A percentile compares a stretch with the other conserved stretches of the same genome.
These are phyloP conservation scores for Xylaria arbuscula DNA, from an alignment of 2,329 filamentous ascomycete genomes.

Conservation along the genomic window DNA sequence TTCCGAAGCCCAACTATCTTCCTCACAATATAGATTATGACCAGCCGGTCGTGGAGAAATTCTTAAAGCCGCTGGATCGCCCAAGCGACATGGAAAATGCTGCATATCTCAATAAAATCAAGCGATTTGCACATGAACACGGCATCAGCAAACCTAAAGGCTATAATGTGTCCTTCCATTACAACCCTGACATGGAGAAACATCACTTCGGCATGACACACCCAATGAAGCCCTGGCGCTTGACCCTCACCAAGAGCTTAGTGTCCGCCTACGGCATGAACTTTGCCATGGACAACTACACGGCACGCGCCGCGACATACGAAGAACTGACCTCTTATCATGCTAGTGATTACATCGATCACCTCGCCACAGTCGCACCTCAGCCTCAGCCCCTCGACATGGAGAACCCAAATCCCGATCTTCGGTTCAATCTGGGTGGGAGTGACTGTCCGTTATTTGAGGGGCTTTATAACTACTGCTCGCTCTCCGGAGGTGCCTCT, in stretches of 20 bases:
- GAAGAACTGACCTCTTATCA: conserved; percentile 92
- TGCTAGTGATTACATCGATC: conserved; percentile 88
- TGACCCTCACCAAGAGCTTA: conserved; percentile 94
- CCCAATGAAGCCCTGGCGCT: conserved; percentile 98
- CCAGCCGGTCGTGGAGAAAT: conserved; percentile 63
- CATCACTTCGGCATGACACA: conserved; percentile 98
- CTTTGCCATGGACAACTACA: conserved; percentile 95
- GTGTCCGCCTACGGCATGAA: conserved; percentile 96
- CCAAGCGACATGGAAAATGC: conserved; percentile 66
- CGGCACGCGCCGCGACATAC: conserved; percentile 83
- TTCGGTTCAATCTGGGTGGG: conserved; percentile 85
- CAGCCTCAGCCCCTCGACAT: conserved; percentile 72
- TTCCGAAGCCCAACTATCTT: conserved; percentile 70
- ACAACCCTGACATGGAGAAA: conserved; percentile 92
- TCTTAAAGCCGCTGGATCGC: conserved; percentile 61
- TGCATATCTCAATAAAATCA: conserved; percentile 67
- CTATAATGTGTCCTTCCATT: conserved; percentile 94
- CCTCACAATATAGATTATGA: conserved; percentile 65
- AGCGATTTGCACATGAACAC: conserved; percentile 67
- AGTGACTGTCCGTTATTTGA: conserved; percentile 98
- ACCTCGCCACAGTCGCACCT: conserved; percentile 78
- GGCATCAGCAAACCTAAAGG: conserved; percentile 84
- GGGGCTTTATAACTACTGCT: conserved; percentile 94
- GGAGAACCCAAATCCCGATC: conserved; percentile 70
- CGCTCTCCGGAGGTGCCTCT: conserved; percentile 89